Evolutionary conservation across 345 rosid species (phyloP).

Genomic region (Raphanus sativus): DNA sequence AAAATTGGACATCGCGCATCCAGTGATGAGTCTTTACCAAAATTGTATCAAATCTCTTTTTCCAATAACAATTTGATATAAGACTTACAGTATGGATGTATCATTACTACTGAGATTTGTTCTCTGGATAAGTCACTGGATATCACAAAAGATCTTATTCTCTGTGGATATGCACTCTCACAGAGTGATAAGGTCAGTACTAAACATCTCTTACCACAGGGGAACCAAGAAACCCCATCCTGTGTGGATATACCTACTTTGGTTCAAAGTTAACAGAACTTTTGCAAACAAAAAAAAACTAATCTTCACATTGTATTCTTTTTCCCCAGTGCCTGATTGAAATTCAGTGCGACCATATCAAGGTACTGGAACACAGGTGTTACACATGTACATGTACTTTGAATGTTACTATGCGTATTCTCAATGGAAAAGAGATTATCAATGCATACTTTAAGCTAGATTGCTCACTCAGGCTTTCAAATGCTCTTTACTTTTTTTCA

Average conservation of each 20-base stretch:
- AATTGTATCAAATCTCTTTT: not conserved
- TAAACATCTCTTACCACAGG: constrained; percentile 5
- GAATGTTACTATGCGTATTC: not conserved
- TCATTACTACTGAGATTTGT: constrained; percentile 13
- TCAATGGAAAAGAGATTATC: not conserved
- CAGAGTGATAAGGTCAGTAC: constrained; percentile 70
- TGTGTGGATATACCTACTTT: not conserved
- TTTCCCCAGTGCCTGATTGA: not conserved
- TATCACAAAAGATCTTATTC: constrained; percentile 49
- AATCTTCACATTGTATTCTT: not conserved
- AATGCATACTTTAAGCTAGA: not conserved
- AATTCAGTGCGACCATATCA: not conserved
- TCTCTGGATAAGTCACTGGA: constrained; percentile 24
- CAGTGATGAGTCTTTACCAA: not conserved
- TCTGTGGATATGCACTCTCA: constrained; percentile 68
- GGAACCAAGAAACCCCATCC: not conserved
- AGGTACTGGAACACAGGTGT: not conserved
- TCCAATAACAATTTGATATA: not conserved
- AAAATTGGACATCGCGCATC: not conserved
- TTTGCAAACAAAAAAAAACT: not conserved
- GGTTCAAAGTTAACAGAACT: not conserved
- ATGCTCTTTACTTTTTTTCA: not conserved
- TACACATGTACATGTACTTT: not conserved
- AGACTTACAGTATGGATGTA: not conserved
- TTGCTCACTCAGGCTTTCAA: not conserved